Evolutionary conservation across 148 eudicot species (phyloP).

Genomic region (Drosera capensis): DNA sequence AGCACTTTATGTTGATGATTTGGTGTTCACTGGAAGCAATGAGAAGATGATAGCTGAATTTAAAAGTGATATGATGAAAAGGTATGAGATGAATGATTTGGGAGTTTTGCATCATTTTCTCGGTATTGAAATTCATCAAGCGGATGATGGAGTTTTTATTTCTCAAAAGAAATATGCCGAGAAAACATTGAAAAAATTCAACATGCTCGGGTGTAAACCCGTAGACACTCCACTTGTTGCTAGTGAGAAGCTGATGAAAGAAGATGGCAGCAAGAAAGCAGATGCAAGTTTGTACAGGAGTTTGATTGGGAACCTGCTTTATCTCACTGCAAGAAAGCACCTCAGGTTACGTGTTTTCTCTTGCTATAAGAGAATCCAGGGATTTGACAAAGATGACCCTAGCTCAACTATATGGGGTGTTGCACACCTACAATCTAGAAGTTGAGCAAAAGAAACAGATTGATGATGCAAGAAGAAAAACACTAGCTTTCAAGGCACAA

Average conservation of each 20-base stretch:
- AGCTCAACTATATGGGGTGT: too few relatives aligned
- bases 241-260: background rate
- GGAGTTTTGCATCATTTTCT: background rate
- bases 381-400: too few relatives aligned
- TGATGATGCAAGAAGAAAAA: too few relatives aligned
- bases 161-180: background rate
- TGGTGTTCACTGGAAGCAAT: background rate
- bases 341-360: background rate
- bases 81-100: background rate
- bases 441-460: too few relatives aligned
- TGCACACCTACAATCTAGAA: too few relatives aligned
- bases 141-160: background rate
- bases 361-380: background rate
- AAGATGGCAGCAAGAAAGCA: background rate
- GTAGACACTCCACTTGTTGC: background rate
- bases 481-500: too few relatives aligned
- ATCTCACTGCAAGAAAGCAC: background rate
- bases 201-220: background rate
- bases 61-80: background rate
- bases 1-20: conserved; percentile 2
- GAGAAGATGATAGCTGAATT: background rate
- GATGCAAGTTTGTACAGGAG: background rate
- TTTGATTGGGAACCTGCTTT: background rate
- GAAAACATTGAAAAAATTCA: background rate
- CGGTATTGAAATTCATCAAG: background rate